Base-by-base conservation (phyloP, 495 filamentous ascomycete genomes). In the Aspergillus nanangensis region DNA sequence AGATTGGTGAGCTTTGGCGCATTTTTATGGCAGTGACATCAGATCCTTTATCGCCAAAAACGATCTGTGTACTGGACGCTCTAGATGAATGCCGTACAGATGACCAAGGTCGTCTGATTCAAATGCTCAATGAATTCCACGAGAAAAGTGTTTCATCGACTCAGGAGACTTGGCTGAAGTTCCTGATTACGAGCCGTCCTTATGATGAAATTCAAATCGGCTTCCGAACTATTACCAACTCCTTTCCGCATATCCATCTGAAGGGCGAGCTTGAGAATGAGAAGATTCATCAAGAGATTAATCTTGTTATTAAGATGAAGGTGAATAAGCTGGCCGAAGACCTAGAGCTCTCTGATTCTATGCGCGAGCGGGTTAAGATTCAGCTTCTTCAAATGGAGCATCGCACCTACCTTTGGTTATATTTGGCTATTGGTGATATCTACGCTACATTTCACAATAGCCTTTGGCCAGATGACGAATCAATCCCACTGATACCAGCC, bases 101-200 rank as follows among this genome's bases (percentile, higher is more conserved):
- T 8, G 48, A 60, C 49, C 41, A 47, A 39, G 27, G 43, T 20
- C 22, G 47, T 27, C 41, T 70, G 1, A 53, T 68, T 40, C 3
- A 61, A 23, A 51, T 56, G 18, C 42, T 65, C 18, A 35, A 47
- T 18, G 8, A 18, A 0, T 45, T 56, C 39, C n/a, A 55, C 20
- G 9, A 23, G 13, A 29, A 29, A 17, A 1, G 23, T 31, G 3
- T 1, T 37, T 19, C 24, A 33, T 20, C 8, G 9, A 38, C 8
- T 24, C 20, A 53, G 23, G 36, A 33, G 18, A 44, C 24, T 37
- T 48, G 36, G 42, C 41, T 74, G 8, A 74, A 71, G 48, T 68
- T 74, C 27, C 48, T 74, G 0, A 47, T 74, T 5, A 75, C 69
- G 1, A 72, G 72, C 52, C 70, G 65, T 13, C 70, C 68, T 11